Evolutionary conservation across 306 rosid species (phyloP).

Genomic region (Clitoria ternatea): DNA sequence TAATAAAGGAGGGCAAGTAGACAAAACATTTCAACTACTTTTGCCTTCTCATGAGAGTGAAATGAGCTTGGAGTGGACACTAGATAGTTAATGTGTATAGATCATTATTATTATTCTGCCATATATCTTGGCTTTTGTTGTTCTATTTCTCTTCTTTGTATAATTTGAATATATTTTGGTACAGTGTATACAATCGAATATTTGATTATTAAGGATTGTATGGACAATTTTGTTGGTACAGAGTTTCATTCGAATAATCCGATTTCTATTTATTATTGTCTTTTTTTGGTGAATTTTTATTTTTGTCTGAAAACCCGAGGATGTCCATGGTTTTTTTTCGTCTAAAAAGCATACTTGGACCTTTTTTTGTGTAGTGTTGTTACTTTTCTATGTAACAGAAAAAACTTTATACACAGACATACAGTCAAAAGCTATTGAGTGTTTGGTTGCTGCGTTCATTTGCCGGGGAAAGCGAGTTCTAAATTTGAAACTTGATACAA

Average conservation of each 20-base stretch:
- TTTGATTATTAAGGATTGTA: neutral
- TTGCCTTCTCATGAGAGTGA: slow-evolving; percentile 1
- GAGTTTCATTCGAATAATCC: neutral
- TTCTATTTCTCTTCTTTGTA: neutral
- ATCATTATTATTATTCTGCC: slow-evolving; percentile 8
- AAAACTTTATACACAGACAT: neutral
- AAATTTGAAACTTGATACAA: too few relatives aligned
- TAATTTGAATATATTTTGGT: slow-evolving; percentile 26
- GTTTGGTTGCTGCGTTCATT: too few relatives aligned
- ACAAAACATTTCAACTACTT: slow-evolving; percentile 8
- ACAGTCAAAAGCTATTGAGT: too few relatives aligned
- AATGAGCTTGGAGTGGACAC: slow-evolving; percentile 11
- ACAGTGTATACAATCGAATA: slow-evolving; percentile 6
- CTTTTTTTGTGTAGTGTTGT: neutral
- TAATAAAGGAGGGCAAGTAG: slow-evolving; percentile 24
- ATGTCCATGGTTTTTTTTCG: neutral
- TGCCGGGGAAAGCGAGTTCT: too few relatives aligned
- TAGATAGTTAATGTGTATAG: slow-evolving; percentile 16
- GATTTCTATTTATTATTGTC: neutral
- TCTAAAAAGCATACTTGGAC: neutral
- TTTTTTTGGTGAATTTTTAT: too few relatives aligned
- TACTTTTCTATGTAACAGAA: neutral
- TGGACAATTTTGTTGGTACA: slow-evolving; percentile 14
- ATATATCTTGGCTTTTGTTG: neutral
- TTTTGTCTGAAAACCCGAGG: neutral